A percentile compares a stretch with the other conserved stretches of the same genome.
These are phyloP conservation scores for Sporisorium iseilematis-ciliati DNA, from an alignment of 1,284 basidiomycete species.

Conservation along the genomic window DNA sequence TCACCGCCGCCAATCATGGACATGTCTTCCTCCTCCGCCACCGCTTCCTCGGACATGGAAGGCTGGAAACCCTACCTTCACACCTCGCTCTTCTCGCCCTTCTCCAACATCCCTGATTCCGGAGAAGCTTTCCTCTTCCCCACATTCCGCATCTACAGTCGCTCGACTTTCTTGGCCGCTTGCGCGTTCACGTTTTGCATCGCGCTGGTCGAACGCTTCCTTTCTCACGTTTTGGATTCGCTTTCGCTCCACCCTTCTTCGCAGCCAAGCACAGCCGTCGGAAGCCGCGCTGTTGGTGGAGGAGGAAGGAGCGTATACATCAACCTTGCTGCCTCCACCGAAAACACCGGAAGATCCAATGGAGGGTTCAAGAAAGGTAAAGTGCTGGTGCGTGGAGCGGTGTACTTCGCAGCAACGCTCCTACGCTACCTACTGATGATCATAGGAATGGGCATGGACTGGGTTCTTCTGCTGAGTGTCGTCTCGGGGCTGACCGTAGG, in stretches of 20 bases:
- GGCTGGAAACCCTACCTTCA: slow-evolving; percentile 46
- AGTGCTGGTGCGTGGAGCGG: too few relatives aligned
- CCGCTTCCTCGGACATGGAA: slow-evolving; percentile 13
- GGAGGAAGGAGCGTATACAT: slow-evolving; percentile 12
- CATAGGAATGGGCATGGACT: slow-evolving; percentile 49
- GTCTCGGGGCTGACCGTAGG: slow-evolving; percentile 24
- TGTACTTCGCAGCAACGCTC: slow-evolving; percentile 25
- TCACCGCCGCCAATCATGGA: slow-evolving; percentile 20
- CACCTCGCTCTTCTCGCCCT: slow-evolving; percentile 28
- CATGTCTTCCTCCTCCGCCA: slow-evolving; percentile 16
- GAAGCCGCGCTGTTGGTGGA: background rate
- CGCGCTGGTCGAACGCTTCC: slow-evolving; percentile 19
- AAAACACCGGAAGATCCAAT: too few relatives aligned
- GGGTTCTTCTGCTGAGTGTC: slow-evolving; percentile 27
- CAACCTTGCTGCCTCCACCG: background rate
- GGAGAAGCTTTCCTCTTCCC: slow-evolving; percentile 42
- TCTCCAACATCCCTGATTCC: background rate
- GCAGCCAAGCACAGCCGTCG: background rate
- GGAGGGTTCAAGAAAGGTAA: too few relatives aligned
- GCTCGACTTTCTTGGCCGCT: slow-evolving; percentile 16
- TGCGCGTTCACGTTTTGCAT: slow-evolving; percentile 18
- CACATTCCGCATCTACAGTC: slow-evolving; percentile 29
- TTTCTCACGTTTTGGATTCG: slow-evolving; percentile 9
- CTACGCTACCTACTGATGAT: slow-evolving; percentile 46
- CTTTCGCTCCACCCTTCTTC: slow-evolving; percentile 1